These are phyloP conservation scores for Echeveria elegans DNA, from an alignment of 164 flowering plant species.

Conservation along the genomic window DNA sequence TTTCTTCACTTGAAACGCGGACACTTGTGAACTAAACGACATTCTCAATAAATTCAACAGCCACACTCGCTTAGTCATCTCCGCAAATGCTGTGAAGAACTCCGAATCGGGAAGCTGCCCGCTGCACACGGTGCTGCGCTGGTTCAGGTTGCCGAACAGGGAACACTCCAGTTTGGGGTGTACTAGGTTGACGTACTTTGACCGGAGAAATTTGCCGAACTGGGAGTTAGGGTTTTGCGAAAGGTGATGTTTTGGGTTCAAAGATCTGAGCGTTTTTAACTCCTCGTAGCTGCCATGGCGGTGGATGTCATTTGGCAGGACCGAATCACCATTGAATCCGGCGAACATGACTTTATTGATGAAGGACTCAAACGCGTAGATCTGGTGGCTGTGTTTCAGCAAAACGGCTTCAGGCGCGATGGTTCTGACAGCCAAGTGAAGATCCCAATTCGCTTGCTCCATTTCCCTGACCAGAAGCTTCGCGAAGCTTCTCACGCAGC, in stretches of 20 bases:
- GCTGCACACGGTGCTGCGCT: conserved; percentile 40
- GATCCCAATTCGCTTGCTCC: conserved; percentile 67
- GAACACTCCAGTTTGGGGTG: conserved; percentile 85
- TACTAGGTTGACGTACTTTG: conserved; percentile 50
- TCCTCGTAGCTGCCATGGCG: conserved; percentile 24
- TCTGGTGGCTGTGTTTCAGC: conserved; percentile 26
- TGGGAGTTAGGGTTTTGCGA: conserved; percentile 29
- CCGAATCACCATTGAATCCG: conserved; percentile 37
- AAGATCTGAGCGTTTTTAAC: conserved; percentile 40
- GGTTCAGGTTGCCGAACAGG: conserved; percentile 55
- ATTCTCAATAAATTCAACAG: conserved; percentile 49
- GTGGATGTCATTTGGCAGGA: neutral
- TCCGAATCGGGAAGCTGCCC: conserved; percentile 51
- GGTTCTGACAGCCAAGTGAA: conserved; percentile 42
- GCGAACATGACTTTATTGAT: conserved; percentile 54
- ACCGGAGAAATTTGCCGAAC: conserved; percentile 42
- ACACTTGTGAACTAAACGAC: conserved; percentile 39
- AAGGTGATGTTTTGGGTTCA: conserved; percentile 28
- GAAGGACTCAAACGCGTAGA: conserved; percentile 55
- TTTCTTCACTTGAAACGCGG: conserved; percentile 43
- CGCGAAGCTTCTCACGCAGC: conserved; percentile 56
- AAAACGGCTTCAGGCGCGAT: conserved; percentile 29
- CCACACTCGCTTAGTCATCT: conserved; percentile 74
- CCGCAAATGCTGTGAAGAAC: conserved; percentile 54
- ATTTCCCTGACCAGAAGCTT: conserved; percentile 54